These are phyloP conservation scores for Curvularia hawaiiensis DNA, from an alignment of 2,329 filamentous ascomycete genomes.

Conservation along the genomic window DNA sequence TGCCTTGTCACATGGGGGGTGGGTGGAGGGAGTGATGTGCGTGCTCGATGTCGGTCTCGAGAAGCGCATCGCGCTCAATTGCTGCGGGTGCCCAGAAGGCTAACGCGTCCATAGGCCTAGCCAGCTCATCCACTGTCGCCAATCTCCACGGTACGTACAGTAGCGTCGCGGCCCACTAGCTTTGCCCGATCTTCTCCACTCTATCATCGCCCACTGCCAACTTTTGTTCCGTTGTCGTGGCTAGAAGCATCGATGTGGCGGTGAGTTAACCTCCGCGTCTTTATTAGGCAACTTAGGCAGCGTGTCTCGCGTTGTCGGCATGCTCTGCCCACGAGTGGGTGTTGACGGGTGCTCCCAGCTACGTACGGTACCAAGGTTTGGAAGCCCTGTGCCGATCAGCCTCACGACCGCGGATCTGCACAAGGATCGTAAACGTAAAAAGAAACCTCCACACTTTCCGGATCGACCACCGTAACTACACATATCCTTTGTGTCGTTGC, in stretches of 20 bases:
- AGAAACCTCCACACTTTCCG: not conserved
- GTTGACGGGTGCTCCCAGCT: not conserved
- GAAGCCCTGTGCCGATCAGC: constrained; percentile 4
- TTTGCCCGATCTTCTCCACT: not conserved
- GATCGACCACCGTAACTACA: not conserved
- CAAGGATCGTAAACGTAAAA: not conserved
- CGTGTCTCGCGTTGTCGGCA: not conserved
- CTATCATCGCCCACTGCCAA: not conserved
- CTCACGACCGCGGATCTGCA: not conserved
- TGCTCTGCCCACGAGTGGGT: not conserved
- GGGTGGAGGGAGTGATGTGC: not conserved
- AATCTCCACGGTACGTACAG: not conserved
- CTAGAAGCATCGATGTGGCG: not conserved
- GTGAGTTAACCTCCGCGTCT: not conserved
- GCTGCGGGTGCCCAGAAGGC: not conserved
- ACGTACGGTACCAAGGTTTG: not conserved
- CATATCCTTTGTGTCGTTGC: not conserved
- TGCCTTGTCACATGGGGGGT: not conserved
- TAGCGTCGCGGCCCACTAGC: constrained; percentile 1
- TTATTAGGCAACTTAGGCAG: not conserved
- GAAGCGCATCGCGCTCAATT: not conserved
- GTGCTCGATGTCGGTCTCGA: not conserved
- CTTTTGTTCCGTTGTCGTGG: not conserved
- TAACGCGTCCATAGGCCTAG: constrained; percentile 1
- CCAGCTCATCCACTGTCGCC: not conserved